Evolutionary conservation across 2,329 filamentous ascomycete genomes (phyloP).

Genomic region (Neofusicoccum umdonicola): DNA sequence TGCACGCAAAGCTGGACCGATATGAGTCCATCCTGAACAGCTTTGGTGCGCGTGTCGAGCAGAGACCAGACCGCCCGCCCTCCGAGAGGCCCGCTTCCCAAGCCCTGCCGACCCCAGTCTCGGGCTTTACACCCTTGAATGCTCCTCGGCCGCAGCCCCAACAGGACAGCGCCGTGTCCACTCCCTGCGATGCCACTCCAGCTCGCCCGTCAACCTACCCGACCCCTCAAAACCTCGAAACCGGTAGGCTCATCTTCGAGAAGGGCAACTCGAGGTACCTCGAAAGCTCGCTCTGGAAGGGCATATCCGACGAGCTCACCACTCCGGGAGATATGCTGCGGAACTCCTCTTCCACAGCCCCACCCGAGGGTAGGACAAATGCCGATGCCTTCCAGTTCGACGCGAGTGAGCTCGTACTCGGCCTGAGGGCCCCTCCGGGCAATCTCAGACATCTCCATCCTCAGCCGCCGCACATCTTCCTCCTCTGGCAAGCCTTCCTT

Average conservation of each 20-base stretch:
- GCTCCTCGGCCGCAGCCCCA: constrained; percentile 11
- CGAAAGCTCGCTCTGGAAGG: constrained; percentile 34
- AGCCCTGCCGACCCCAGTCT: not conserved
- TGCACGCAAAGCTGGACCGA: constrained; percentile 25
- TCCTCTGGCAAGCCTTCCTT: constrained; percentile 72
- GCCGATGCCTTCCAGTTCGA: constrained; percentile 19
- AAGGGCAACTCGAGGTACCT: constrained; percentile 32
- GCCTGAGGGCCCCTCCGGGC: constrained; percentile 14
- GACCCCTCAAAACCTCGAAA: not conserved
- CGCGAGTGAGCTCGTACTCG: constrained; percentile 25
- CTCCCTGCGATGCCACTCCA: not conserved
- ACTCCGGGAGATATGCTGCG: constrained; percentile 27
- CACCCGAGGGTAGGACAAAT: constrained; percentile 19
- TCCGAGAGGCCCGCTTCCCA: not conserved
- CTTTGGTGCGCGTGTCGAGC: constrained; percentile 29
- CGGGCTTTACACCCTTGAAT: constrained; percentile 14
- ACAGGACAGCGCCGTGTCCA: not conserved
- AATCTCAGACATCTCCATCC: constrained; percentile 53
- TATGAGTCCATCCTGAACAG: constrained; percentile 32
- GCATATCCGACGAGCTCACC: constrained; percentile 30
- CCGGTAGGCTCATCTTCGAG: constrained; percentile 27
- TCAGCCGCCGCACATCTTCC: constrained; percentile 63
- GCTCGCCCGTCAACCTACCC: not conserved
- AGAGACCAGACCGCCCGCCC: constrained; percentile 19
- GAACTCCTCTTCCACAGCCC: not conserved